Evolutionary conservation across 495 filamentous ascomycete species (phyloP).

Genomic region (Aspergillus sclerotiicarbonarius): DNA sequence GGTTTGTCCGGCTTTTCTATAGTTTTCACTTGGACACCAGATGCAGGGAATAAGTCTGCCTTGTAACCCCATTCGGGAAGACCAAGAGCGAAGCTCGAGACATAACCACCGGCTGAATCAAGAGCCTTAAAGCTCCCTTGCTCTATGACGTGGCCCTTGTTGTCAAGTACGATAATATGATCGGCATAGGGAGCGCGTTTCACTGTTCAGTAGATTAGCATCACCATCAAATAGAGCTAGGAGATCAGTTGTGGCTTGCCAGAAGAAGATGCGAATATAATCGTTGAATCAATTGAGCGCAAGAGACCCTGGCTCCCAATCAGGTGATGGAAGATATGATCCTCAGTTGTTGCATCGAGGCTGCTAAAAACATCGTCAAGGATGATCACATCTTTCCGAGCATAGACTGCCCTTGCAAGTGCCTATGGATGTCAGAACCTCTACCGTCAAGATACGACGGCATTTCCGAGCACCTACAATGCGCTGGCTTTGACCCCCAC

Average conservation of each 20-base stretch:
- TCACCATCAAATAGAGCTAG: neutral
- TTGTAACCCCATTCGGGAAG: conserved; percentile 32
- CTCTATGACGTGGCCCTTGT: conserved; percentile 43
- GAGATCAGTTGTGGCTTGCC: conserved; percentile 15
- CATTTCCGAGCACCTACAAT: conserved; percentile 35
- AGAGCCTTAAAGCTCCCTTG: conserved; percentile 52
- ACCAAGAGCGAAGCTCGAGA: conserved; percentile 44
- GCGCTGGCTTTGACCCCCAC: conserved; percentile 66
- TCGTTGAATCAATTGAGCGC: conserved; percentile 44
- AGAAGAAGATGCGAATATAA: conserved; percentile 52
- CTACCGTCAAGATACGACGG: neutral
- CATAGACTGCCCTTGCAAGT: conserved; percentile 58
- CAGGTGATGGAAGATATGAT: conserved; percentile 56
- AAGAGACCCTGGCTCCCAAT: conserved; percentile 56
- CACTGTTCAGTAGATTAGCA: conserved; percentile 23
- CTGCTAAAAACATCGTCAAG: conserved; percentile 62
- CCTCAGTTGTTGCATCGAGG: conserved; percentile 59
- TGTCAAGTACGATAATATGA: conserved; percentile 50
- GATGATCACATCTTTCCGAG: conserved; percentile 51
- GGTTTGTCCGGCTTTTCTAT: conserved; percentile 25
- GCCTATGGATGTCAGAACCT: conserved; percentile 26
- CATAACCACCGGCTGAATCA: conserved; percentile 45
- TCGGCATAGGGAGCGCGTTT: conserved; percentile 51
- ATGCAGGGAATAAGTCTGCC: conserved; percentile 13
- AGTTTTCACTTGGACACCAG: conserved; percentile 5